Base-by-base conservation (phyloP, 805 yeast genomes). In the Wickerhamiella azymoides region DNA sequence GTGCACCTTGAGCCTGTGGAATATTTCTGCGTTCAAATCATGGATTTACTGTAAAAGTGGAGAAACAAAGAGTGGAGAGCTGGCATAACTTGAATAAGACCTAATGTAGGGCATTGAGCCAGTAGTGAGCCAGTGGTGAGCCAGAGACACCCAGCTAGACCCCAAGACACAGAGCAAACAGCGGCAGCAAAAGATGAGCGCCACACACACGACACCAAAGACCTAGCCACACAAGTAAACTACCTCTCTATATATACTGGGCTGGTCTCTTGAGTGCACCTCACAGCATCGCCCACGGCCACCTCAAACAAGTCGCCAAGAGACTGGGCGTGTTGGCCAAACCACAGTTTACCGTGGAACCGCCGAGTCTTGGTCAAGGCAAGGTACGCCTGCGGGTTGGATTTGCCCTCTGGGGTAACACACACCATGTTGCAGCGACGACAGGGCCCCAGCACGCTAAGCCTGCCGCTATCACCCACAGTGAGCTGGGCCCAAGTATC, bases 351-450 rank as follows among this genome's bases (percentile, higher is more conserved):
- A 1, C 71, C 71, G 8, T 59, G 52, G 5, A 51, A 39, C 43
- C 65, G 64, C 21, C 73, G 54, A 24, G 46, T 52, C 47, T 58
- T 57, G 8, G 64, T 58, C 17, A 70, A 52, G 21, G 59, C 58
- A 43, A 58, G 53, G 46, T 60, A 67, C 10, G 70, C 62, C 10
- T 51, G 51, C 5, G 58, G 46, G 48, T 65, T 65, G 21, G 57
- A 46, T 16, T 50, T 48, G 1, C 73, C 73, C 6, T 54, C 55
- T 11, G 53, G 52, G 18, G 67, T 63, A 10, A 68, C 62, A 2
- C 70, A 63, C n/a, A 70, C 62, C 73, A 70, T 68, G 43, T 65
- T 66, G 49, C 74, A 70, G 35, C 74, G 52, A 18, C 65, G 60
- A 48, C 74, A 70, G 39, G 49, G 57, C 41, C 53, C 66, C 18